Conservation (phyloP, 257 asterid species). For the Fraxinus excelsior region DNA sequence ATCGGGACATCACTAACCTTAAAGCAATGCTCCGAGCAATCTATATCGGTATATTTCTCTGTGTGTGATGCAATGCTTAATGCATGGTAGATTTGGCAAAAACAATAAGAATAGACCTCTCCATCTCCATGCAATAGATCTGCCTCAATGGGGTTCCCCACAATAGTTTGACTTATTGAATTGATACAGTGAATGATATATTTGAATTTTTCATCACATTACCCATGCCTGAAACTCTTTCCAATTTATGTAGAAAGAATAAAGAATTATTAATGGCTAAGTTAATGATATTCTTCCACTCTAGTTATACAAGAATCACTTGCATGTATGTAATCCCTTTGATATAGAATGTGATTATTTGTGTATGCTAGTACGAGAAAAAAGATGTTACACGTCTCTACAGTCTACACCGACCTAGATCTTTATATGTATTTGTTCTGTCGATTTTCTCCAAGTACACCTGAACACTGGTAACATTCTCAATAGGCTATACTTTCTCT, state of each 20-base stretch:
- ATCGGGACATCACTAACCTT: slow-evolving; percentile 75
- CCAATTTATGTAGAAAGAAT: not conserved
- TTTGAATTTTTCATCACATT: slow-evolving; percentile 2
- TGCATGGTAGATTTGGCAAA: not conserved
- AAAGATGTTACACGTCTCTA: not conserved
- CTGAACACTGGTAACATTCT: not conserved
- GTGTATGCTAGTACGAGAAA: not conserved
- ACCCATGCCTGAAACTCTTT: not conserved
- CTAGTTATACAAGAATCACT: not conserved
- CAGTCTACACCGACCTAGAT: not conserved
- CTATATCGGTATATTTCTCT: slow-evolving; percentile 64
- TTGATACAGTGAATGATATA: not conserved
- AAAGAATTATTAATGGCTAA: not conserved
- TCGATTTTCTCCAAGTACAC: not conserved
- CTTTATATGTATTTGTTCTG: not conserved
- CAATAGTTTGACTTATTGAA: slow-evolving; percentile 2
- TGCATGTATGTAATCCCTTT: not conserved
- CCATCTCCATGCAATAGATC: not conserved
- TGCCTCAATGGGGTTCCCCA: too few relatives aligned
- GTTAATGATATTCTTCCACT: not conserved
- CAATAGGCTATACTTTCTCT: not conserved
- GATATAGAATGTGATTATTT: not conserved
- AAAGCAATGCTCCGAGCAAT: slow-evolving; percentile 95
- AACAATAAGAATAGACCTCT: not conserved
- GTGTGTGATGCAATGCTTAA: not conserved